Base-by-base conservation (phyloP, 352 stramenopile genomes). In the Globisporangium lucens region DNA sequence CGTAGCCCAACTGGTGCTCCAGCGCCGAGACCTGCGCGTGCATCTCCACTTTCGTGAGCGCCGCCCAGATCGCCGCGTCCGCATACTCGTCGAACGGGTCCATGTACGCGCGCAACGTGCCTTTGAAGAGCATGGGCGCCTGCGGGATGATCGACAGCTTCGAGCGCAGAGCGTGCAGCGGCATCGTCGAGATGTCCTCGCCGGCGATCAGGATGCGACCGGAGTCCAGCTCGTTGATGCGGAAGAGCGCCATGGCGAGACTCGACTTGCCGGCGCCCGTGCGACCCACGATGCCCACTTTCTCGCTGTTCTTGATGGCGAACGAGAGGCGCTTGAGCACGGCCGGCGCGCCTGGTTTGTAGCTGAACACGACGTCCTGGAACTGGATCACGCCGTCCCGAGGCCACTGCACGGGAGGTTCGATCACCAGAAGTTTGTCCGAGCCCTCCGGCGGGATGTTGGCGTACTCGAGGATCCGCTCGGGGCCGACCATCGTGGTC, bases 141-240 rank as follows among this genome's bases (percentile, higher is more conserved):
- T 99, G 96, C 20, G 97, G 94, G 55, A 99, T 98, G 52, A 98
- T 97, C 2, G 93, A 87, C n/a, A 98, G 73, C 13, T 79, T 80
- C n/a, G 85, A 78, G 64, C 94, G 85, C 56, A 98, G 79, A 62
- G 96, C 87, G 3, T 72, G 79, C 51, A 99, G 76, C 20, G 87
- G 80, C 0, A 99, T 63, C 13, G 70, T 87, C 9, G 77, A 70
- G 8, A 97, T 69, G 71, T 98, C 90, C 13, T 98, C 76, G 15
- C 93, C 95, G 76, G 98, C 95, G 63, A 99, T 85, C 27, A 90
- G 49, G 60, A 99, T 95, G 7, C 73, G 77, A 22, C 97, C 97
- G 22, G 76, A 78, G 61, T 89, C 88, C 38, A 98, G 73, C 69
- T 98, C 94, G 33, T 97, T 89, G 51, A 98, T 78, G 22, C 97